Evolutionary conservation across 768 basidiomycete species (phyloP).

Genomic region (Macrocybe gigantea): DNA sequence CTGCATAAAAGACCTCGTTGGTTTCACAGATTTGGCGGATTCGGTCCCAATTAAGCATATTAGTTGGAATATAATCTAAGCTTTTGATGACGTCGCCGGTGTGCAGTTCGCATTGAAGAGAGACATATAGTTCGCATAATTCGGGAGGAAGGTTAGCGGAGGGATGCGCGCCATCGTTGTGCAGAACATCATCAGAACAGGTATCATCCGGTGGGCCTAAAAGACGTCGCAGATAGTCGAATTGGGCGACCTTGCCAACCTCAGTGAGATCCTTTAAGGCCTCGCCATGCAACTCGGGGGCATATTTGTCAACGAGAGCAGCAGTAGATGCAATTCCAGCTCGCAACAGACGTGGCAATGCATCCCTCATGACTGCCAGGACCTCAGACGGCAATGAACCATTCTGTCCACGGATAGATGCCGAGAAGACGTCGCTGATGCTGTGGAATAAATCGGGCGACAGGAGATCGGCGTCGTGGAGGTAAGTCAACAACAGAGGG

Average conservation of each 20-base stretch:
- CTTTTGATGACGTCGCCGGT: conserved; percentile 57
- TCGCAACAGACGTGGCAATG: conserved; percentile 61
- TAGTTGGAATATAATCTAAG: conserved; percentile 48
- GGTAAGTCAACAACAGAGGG: conserved; percentile 62
- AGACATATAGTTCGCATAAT: conserved; percentile 59
- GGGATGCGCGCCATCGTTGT: conserved; percentile 19
- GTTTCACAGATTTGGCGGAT: conserved; percentile 63
- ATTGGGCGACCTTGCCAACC: conserved; percentile 46
- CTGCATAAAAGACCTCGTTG: conserved; percentile 62
- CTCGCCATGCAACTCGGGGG: conserved; percentile 58
- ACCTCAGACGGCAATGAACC: conserved; percentile 53
- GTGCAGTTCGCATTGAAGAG: conserved; percentile 68
- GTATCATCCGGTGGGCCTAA: conserved; percentile 47
- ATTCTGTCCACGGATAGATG: conserved; percentile 40
- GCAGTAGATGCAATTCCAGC: conserved; percentile 65
- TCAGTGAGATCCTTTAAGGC: conserved; percentile 50
- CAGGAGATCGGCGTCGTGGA: conserved; percentile 66
- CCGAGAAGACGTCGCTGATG: conserved; percentile 54
- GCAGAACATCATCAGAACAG: conserved; percentile 30
- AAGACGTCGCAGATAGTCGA: conserved; percentile 73
- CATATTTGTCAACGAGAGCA: conserved; percentile 59
- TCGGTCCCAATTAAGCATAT: conserved; percentile 49
- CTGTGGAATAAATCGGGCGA: conserved; percentile 58
- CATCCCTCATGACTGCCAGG: conserved; percentile 41
- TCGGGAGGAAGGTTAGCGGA: conserved; percentile 40